Conservation (phyloP, 1,284 basidiomycete genomes). For the Mycena sp. region DNA sequence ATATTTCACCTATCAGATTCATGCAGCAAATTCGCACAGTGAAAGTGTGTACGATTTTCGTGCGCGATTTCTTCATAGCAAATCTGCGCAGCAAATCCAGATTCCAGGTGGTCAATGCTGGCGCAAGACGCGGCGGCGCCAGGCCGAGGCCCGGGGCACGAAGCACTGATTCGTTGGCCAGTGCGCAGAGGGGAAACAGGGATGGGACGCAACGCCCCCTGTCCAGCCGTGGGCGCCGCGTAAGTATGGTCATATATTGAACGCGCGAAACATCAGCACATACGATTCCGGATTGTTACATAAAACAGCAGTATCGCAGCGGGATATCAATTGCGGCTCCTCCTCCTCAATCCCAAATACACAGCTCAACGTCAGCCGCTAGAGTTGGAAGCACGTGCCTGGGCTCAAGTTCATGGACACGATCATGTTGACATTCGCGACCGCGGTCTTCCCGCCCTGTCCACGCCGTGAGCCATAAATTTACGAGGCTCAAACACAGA, state of each 20-base stretch:
- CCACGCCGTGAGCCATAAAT: conserved; percentile 8
- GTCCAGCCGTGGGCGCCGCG: not conserved
- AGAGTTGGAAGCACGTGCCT: conserved; percentile 18
- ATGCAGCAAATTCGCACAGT: too few species aligned
- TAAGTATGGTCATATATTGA: not conserved
- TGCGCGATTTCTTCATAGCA: too few species aligned
- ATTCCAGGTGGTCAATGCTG: not conserved
- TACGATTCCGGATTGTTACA: conserved; percentile 10
- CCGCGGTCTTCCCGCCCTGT: conserved; percentile 16
- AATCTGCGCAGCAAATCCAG: too few species aligned
- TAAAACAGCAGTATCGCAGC: conserved; percentile 10
- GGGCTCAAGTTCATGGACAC: conserved; percentile 10
- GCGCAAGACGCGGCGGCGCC: not conserved
- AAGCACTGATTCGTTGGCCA: not conserved
- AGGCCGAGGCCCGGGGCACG: not conserved
- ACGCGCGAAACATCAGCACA: conserved; percentile 42
- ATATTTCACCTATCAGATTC: too few species aligned
- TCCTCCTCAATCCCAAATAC: conserved; percentile 12
- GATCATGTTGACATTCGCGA: conserved; percentile 16
- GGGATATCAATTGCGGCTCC: conserved; percentile 9
- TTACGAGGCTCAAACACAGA: conserved; percentile 1
- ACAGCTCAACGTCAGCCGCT: conserved; percentile 3
- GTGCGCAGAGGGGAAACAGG: too few species aligned
- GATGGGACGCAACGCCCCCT: not conserved
- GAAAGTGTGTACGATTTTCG: too few species aligned